phyloP scores from a whole-genome alignment of 176 grass and related monocot genomes.

The Melocanna baccifera region DNA sequence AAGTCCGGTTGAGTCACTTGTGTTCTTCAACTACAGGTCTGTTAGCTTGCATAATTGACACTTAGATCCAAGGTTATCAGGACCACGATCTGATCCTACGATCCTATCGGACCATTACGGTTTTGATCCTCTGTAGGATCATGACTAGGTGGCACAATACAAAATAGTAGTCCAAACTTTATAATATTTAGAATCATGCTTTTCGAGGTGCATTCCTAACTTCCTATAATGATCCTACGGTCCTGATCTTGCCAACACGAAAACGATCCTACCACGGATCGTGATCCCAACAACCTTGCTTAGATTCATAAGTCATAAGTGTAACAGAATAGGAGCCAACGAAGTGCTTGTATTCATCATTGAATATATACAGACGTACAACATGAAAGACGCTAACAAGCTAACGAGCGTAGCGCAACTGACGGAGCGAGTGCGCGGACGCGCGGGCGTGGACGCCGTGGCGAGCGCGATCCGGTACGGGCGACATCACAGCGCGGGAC shows the following conservation, averaged over 20 bases:
- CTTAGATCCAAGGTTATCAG: background rate
- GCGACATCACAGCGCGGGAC: too few species aligned
- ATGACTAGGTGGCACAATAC: background rate
- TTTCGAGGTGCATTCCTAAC: background rate
- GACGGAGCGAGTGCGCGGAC: too few species aligned
- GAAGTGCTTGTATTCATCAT: too few species aligned
- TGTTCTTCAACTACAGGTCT: background rate
- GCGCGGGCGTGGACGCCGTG: too few species aligned
- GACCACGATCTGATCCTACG: background rate
- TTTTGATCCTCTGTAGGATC: background rate
- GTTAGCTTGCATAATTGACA: background rate
- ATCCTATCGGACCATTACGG: background rate
- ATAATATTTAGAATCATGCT: background rate
- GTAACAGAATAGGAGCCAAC: too few species aligned
- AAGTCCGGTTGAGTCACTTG: conserved; percentile 9
- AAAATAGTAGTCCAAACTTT: background rate
- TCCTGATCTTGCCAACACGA: background rate
- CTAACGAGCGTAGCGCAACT: too few species aligned
- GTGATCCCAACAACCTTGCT: background rate
- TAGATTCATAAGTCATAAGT: background rate
- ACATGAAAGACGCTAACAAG: too few species aligned
- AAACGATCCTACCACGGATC: background rate
- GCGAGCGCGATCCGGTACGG: too few species aligned
- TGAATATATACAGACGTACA: too few species aligned
- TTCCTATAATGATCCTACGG: background rate